phyloP scores from a whole-genome alignment of 2,329 filamentous ascomycete genomes.

The Trichoderma koningiopsis region DNA sequence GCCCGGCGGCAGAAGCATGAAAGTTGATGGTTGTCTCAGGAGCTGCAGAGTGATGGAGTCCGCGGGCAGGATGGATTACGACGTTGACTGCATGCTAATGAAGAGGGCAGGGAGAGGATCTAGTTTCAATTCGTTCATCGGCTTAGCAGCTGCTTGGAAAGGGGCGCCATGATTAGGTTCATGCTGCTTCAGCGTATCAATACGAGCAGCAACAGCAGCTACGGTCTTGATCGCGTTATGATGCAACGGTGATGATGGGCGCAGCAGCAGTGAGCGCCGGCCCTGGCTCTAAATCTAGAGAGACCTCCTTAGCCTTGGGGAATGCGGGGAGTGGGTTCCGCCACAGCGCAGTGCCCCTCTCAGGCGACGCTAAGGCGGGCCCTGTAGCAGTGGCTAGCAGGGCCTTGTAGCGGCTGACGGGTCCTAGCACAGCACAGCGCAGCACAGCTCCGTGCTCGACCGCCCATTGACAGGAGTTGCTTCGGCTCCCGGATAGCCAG shows the following conservation, averaged over 20 bases:
- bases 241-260: constrained; percentile 21
- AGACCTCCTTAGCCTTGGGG: background rate
- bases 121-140: background rate
- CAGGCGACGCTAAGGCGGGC: background rate
- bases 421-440: no score
- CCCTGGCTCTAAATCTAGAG: background rate
- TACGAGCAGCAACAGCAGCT: background rate
- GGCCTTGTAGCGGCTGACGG: background rate
- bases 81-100: no score
- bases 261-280: background rate
- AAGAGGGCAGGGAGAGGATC: background rate
- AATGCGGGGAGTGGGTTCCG: constrained; percentile 18
- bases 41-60: background rate
- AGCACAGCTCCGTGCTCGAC: background rate
- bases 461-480: background rate
- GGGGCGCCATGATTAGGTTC: background rate
- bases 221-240: background rate
- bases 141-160: background rate
- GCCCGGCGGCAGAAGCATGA: background rate
- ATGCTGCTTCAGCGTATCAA: background rate
- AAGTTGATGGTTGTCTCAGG: constrained; percentile 8
- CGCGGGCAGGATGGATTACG: constrained; percentile 11
- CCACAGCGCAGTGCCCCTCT: background rate
- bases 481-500: background rate
- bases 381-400: background rate